Conservation (phyloP, 176 grass and related monocot species). For the Carex parvula region DNA sequence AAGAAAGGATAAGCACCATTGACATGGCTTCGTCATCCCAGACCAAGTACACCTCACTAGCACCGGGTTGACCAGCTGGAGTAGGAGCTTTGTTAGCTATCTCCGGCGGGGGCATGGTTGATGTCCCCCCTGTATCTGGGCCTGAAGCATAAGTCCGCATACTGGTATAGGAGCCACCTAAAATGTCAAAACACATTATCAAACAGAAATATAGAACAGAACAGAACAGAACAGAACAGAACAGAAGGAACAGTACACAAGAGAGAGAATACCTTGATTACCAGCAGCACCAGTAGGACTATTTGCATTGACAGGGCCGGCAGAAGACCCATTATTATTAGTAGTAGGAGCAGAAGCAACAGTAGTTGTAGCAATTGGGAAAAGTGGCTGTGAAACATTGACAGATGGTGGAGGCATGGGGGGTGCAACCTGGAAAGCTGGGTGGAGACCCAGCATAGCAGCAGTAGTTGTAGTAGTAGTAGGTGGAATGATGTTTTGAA, state of each 20-base stretch:
- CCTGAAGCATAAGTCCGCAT: conserved; percentile 44
- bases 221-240: neutral
- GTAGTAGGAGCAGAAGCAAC: conserved; percentile 31
- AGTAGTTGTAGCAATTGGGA: conserved; percentile 66
- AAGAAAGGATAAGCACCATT: conserved; percentile 53
- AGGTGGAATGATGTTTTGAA: conserved; percentile 73
- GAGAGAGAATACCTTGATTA: conserved; percentile 56
- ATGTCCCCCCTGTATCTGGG: conserved; percentile 47
- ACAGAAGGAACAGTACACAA: neutral
- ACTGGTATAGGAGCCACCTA: conserved; percentile 28
- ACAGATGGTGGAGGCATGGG: conserved; percentile 61
- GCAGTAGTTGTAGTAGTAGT: conserved; percentile 34
- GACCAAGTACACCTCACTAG: conserved; percentile 87
- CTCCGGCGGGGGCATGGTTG: conserved; percentile 39
- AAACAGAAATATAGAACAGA: conserved; percentile 1
- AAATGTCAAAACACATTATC: conserved; percentile 18
- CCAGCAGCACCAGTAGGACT: conserved; percentile 31
- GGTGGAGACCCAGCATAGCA: conserved; percentile 51
- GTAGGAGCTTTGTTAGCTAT: conserved; percentile 55
- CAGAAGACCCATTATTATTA: conserved; percentile 49
- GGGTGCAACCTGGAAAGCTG: conserved; percentile 45
- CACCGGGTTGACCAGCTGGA: conserved; percentile 40
- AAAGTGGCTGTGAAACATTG: conserved; percentile 64
- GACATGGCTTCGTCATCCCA: conserved; percentile 99
- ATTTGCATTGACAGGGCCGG: conserved; percentile 10